Base-by-base conservation (phyloP, 1,284 basidiomycete species). In the Coriolopsis trogii region DNA sequence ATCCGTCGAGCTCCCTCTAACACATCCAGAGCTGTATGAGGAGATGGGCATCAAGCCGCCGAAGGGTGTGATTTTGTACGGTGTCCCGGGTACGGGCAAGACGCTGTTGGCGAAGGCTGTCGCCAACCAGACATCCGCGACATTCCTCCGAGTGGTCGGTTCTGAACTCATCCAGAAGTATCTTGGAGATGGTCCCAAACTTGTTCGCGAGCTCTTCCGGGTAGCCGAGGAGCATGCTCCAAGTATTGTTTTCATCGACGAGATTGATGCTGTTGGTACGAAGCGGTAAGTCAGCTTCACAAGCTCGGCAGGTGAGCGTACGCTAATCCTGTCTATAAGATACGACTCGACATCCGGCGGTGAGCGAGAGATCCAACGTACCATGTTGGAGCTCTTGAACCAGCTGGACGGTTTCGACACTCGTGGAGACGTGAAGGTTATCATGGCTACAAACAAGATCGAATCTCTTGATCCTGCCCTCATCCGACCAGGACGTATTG, bases 21-120 rank as follows among this genome's bases (percentile, higher is more conserved):
- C 96, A 15, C 97, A 99, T 70, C 97, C 97, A 8, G 97, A 99
- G 68, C 75, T 99, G 34, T 99, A 99, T 73, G 96, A 99, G 72
- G 96, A 99, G 77, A 98, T 99, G 97, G 97, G 97, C 54, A 98
- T 99, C 72, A 90, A 91, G 63, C 96, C 96, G 31, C 97, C 97
- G 29, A 99, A 99, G 72, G 97, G 97, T 78, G 97, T 99, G 65
- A 98, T 99, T 62, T 82, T 99, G 0, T 99, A 99, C 66, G 97
- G 97, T 66, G 95, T 96, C 6, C 97, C 97, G 1, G 97, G 97
- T 60, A 99, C 97, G 12, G 97, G 97, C 47, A 99, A 99, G 76
- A 99, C 97, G 0, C 82, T 99, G 1, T 84, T 99, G 2, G 96
- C 97, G 20, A 99, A 99, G 72, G 96, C 96, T 1, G 97, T 99